Conservation (phyloP, 2,329 filamentous ascomycete species). For the Colletotrichum echinochloae region DNA sequence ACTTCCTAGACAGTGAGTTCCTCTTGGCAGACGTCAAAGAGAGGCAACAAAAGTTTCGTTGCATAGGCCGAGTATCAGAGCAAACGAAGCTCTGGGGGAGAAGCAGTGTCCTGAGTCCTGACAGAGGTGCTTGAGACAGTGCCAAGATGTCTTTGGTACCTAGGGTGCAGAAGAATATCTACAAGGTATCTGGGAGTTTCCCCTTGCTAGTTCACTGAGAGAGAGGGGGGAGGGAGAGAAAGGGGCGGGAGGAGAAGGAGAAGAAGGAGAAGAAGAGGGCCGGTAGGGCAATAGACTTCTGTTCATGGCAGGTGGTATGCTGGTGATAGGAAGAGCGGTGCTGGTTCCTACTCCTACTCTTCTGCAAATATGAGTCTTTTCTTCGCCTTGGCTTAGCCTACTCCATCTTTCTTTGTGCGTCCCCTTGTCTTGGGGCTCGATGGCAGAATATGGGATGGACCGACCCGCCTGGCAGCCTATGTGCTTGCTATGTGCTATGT, state of each 20-base stretch:
- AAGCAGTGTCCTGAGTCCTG: background rate
- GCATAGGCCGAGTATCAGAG: constrained; percentile 8
- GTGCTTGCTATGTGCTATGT: too few relatives aligned
- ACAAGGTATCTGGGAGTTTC: background rate
- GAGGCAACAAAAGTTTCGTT: background rate
- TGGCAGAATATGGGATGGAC: constrained; percentile 4
- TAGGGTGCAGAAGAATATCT: background rate
- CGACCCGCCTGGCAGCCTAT: too few relatives aligned
- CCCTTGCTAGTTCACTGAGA: background rate
- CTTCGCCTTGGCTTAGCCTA: background rate
- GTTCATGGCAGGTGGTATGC: background rate
- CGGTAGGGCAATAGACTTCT: background rate
- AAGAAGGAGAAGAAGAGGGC: background rate
- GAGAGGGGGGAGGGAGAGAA: too few relatives aligned
- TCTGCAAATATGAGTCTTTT: background rate
- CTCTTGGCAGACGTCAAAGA: constrained; percentile 20
- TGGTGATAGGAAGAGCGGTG: background rate
- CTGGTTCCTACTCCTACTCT: background rate
- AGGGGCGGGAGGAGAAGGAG: background rate
- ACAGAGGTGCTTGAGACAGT: background rate
- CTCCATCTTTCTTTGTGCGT: background rate
- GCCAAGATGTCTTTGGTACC: background rate
- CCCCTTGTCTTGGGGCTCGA: background rate
- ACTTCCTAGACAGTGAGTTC: background rate
- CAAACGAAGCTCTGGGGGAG: background rate